A percentile compares a stretch with the other conserved stretches of the same genome.
Evolutionary conservation across 2,329 filamentous ascomycete genomes (phyloP).

Genomic region (Fusarium virguliforme): DNA sequence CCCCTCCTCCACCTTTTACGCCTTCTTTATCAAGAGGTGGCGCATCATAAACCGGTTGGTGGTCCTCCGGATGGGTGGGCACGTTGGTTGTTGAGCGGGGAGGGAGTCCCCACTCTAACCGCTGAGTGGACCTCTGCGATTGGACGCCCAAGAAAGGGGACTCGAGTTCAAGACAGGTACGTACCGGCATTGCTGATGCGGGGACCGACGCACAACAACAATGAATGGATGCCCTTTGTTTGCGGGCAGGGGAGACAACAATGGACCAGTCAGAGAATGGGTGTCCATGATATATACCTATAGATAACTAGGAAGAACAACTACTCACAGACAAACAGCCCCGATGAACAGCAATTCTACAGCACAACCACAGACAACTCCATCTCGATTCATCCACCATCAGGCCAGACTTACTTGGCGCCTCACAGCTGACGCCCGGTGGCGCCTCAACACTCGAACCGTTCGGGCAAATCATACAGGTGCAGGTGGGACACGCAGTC

Average conservation of each 20-base stretch:
- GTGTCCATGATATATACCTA: neutral
- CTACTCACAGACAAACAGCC: too few species aligned
- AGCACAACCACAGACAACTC: too few species aligned
- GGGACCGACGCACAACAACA: neutral
- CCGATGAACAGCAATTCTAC: neutral
- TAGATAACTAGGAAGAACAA: too few species aligned
- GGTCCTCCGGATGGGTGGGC: too few species aligned
- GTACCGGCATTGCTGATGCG: neutral
- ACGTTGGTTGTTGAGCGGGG: too few species aligned
- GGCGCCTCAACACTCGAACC: conserved; percentile 18
- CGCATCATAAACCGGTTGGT: too few species aligned
- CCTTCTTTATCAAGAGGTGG: too few species aligned
- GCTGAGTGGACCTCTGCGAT: neutral
- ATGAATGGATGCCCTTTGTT: neutral
- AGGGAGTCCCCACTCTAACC: too few species aligned
- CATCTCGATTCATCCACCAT: neutral
- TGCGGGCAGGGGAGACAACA: neutral
- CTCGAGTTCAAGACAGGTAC: too few species aligned
- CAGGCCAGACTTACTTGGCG: neutral
- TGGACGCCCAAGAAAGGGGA: too few species aligned
- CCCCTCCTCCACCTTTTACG: too few species aligned
- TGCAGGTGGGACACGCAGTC: conserved; percentile 37
- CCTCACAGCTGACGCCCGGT: conserved; percentile 7
- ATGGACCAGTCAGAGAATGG: neutral
- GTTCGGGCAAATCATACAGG: conserved; percentile 20